Evolutionary conservation across 371 early-diverging fungal species (phyloP), one percentile per base, ranked within the genome.

Genomic region (Rhizopus delemar): DNA sequence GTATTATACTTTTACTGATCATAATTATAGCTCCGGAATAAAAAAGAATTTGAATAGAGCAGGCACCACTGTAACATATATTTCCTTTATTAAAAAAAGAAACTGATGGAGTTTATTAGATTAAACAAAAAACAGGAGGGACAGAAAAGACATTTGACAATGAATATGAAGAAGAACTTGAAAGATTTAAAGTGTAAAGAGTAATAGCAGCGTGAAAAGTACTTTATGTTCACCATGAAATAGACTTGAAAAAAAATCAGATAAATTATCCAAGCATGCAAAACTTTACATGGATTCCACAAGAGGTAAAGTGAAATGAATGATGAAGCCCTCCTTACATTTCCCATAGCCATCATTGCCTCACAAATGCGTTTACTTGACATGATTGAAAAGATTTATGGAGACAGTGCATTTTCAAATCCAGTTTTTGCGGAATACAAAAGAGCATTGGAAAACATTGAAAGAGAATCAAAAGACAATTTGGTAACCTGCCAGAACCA

Each of bases 281-380:
- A 93, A 92, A 70, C 94, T 93, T 29, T 97, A 96, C 70, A 80
- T 95, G 38, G 90, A 93, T 61, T 86, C 95, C 16, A 79, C 97
- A 39, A 65, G 90, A 74, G 88, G 92, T 89, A 74, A 59, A 59
- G 16, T 38, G n/a, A 46, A 45, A 51, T 32, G n/a, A 28, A 43
- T 28, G 32, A 53, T 31, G 0, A 46, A 11, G 13, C 31, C 41
- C 11, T 57, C 12, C 12, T 6, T 29, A 31, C 8, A 29, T 7
- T 12, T 33, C 9, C 9, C 1, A 34, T 60, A 84, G 94, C 86
- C 9, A 92, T 95, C 83, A 90, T 93, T 5, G 78, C 82, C 29
- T 85, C 96, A 13, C 96, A 98, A 62, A 69, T 81, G 32, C 84
- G 88, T 50, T 90, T 94, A 54, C 90, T 93, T n/a, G 86, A 89